phyloP scores from a whole-genome alignment of 176 grass and related monocot genomes.

The Zea luxurians region DNA sequence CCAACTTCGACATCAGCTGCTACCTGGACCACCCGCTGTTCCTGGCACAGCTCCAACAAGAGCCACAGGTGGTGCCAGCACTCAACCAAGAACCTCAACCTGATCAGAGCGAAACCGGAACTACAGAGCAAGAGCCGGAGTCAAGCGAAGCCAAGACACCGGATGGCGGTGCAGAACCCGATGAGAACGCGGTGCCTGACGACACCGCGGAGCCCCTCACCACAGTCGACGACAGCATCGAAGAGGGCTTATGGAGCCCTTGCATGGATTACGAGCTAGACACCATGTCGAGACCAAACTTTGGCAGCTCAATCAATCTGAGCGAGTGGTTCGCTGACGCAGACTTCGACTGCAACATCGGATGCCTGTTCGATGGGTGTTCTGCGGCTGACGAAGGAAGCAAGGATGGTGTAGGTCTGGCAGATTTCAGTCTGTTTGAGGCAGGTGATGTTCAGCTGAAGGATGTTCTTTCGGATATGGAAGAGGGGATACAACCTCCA shows the following conservation, averaged over 20 bases:
- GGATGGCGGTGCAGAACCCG: not conserved
- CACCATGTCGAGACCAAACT: not conserved
- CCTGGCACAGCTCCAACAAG: constrained; percentile 33
- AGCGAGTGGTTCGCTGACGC: constrained; percentile 36
- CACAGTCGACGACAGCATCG: not conserved
- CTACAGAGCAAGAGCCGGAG: constrained; percentile 22
- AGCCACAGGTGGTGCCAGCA: constrained; percentile 43
- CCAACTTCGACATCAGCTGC: constrained; percentile 82
- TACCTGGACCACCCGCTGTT: constrained; percentile 55
- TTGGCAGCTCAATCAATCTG: constrained; percentile 31
- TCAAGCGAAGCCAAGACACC: constrained; percentile 17
- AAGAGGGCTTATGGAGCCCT: constrained; percentile 49
- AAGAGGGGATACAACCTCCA: constrained; percentile 36
- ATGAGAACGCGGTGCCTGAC: not conserved
- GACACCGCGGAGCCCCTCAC: not conserved
- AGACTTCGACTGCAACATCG: constrained; percentile 45
- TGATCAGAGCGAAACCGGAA: constrained; percentile 26
- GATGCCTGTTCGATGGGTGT: constrained; percentile 45
- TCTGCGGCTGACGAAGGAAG: constrained; percentile 23
- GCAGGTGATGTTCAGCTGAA: constrained; percentile 23
- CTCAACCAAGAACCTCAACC: constrained; percentile 43
- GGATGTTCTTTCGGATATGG: constrained; percentile 18
- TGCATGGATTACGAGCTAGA: constrained; percentile 54
- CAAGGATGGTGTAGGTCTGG: constrained; percentile 22
- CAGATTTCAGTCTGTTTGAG: constrained; percentile 38